These are phyloP conservation scores for Apiospora kogelbergensis DNA, from an alignment of 2,329 filamentous ascomycete species.

Conservation along the genomic window DNA sequence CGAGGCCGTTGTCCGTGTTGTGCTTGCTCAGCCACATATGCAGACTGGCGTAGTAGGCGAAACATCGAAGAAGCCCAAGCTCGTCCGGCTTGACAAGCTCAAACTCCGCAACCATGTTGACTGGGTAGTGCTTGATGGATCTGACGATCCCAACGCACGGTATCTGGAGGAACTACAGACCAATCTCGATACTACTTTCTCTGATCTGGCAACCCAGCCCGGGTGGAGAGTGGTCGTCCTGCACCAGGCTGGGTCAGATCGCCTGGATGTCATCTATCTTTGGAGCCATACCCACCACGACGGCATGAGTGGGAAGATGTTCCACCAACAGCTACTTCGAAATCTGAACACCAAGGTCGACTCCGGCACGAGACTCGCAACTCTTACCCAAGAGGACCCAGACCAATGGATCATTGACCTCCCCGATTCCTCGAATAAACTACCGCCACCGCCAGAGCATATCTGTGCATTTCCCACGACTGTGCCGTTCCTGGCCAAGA, in stretches of 20 bases:
- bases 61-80: slow-evolving; percentile 17
- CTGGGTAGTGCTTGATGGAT: slow-evolving; percentile 13
- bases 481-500: slow-evolving; percentile 17
- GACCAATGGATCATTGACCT: neutral
- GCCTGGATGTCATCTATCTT: slow-evolving; percentile 26
- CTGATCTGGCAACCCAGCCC: slow-evolving; percentile 21
- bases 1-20: slow-evolving; percentile 14
- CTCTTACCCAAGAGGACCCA: slow-evolving; percentile 4
- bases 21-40: slow-evolving; percentile 19
- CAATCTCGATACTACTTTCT: slow-evolving; percentile 19
- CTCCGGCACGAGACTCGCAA: slow-evolving; percentile 13
- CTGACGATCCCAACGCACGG: neutral
- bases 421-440: neutral
- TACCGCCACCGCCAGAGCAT: slow-evolving; percentile 24
- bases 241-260: slow-evolving; percentile 3
- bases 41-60: slow-evolving; percentile 20
- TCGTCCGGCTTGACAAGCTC: slow-evolving; percentile 16
- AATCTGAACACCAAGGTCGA: slow-evolving; percentile 22
- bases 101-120: slow-evolving; percentile 20
- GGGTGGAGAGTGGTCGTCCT: slow-evolving; percentile 26
- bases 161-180: neutral
- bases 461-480: slow-evolving; percentile 22
- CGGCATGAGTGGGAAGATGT: slow-evolving; percentile 31
- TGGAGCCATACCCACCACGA: slow-evolving; percentile 30
- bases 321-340: slow-evolving; percentile 28